Base-by-base conservation (phyloP, 345 rosid genomes). In the Gynandropsis gynandra region DNA sequence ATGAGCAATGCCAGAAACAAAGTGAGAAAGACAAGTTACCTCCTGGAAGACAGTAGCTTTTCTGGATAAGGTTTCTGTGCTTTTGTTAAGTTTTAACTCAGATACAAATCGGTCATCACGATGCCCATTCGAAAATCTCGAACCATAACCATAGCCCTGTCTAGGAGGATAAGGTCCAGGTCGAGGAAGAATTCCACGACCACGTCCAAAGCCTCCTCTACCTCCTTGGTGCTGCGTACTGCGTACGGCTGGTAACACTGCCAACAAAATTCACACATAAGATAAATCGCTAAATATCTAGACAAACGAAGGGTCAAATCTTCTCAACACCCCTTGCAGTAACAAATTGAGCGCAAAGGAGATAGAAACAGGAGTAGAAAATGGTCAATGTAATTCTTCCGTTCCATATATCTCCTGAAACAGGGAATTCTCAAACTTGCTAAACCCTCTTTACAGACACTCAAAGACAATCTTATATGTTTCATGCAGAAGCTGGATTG, bases 91-190 rank as follows among this genome's bases (percentile, higher is more conserved):
- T 71, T 74, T 92, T 43, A 92, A 69, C 56, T 92, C 98, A 5
- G 98, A 87, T 50, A 92, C 90, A 74, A 85, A 75, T 18, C 90
- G 82, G 59, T 92, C 98, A 70, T 85, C 95, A 16, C 84, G 94
- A 64, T 65, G 88, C 59, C 81, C 82, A 53, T 69, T 87, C 40
- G 74, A 58, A 68, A 77, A 92, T 73, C 73, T 87, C 7, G 75
- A 54, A 8, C 81, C 80, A 65, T 59, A 79, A 39, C 95, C 95
- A 74, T 54, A 85, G 54, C 86, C 78, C 62, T 80, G 89, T 62
- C 92, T 69, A 4, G 68, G 82, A 50, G 89, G 93, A 68, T 65
- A 80, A 74, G 80, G 75, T 40, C 89, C 89, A 21, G 95, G 98
- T 20, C 94, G 81, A 37, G 95, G 95, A 64, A 92, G 97, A 51